Conservation (phyloP, 441 rosid genomes). For the Eruca vesicaria region DNA sequence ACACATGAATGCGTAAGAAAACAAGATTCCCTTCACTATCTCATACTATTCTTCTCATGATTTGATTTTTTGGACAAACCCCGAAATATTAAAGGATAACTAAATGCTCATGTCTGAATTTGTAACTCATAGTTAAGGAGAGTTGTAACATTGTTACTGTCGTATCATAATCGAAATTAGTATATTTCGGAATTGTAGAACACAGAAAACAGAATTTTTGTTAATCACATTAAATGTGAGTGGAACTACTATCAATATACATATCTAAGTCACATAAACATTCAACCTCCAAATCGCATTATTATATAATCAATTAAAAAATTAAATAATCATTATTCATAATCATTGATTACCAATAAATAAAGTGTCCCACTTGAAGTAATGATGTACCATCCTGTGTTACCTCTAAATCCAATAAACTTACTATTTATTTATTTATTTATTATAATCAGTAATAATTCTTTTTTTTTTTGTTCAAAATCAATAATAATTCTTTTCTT, state of each 20-base stretch:
- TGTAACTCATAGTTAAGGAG: neutral
- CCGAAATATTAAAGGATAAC: neutral
- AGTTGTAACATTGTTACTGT: neutral
- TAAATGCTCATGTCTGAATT: neutral
- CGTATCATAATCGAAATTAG: neutral
- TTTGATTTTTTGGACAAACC: neutral
- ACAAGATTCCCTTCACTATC: neutral
- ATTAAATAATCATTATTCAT: slow-evolving; percentile 15
- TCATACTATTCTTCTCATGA: no score
- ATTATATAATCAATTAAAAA: slow-evolving; percentile 12
- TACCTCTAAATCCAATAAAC: slow-evolving; percentile 11
- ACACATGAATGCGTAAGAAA: neutral
- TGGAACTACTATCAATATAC: slow-evolving; percentile 2
- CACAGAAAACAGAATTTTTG: neutral
- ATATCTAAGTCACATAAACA: slow-evolving; percentile 25
- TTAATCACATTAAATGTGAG: neutral
- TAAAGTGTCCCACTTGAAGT: slow-evolving; percentile 33
- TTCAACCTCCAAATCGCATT: slow-evolving; percentile 32
- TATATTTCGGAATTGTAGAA: neutral
- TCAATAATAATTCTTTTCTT: neutral
- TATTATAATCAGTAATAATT: neutral
- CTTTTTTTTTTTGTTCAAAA: neutral
- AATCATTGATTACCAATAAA: slow-evolving; percentile 23
- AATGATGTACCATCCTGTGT: slow-evolving; percentile 21
- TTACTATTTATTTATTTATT: neutral